Base-by-base conservation (phyloP, 495 filamentous ascomycete genomes). In the Friedmanniomyces endolithicus region DNA sequence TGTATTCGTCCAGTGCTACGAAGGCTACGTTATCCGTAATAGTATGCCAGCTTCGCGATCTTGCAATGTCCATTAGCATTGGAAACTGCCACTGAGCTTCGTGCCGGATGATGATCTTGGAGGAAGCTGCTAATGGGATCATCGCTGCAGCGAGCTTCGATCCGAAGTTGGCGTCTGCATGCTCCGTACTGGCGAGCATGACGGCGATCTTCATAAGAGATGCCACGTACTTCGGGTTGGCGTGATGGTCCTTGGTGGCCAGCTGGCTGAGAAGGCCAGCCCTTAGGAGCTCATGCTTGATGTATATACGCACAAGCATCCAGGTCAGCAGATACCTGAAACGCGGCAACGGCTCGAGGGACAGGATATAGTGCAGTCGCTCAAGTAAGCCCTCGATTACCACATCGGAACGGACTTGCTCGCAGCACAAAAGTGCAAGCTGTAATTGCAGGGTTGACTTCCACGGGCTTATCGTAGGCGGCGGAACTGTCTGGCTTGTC, bases 321-420 rank as follows among this genome's bases (percentile, higher is more conserved):
- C 72, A 75, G 64, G 73, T 66, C 8, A 72, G 62, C 27, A 76
- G 55, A 54, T 67, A 75, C 17, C 74, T 64, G 48, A 66, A 72
- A 45, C 68, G 61, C 8, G 74, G 74, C 56, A 72, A 65, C 8
- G 66, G 67, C 47, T 77, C 74, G 24, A 72, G 48, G 2, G 64
- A 62, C 16, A 76, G 50, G 20, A 69, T 57, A 11, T 60, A 33
- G 37, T 67, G 61, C 25, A 63, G 66, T 23, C 45, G 37, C 29
- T 58, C 64, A 16, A 68, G 64, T 60, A 58, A 66, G 55, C 55
- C 40, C 2, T 37, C 43, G 7, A 48, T 14, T 25, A 52, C 50
- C 9, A n/a, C 8, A 6, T 53, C 20, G 1, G 20, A 25, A 9
- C 64, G 41, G 31, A 47, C 57, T 11, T 53, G 55, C 44, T 71